Percentiles rank a stretch among this genome's conserved stretches.
phyloP scores from a whole-genome alignment of 306 rosid species.

The Sesbania bispinosa region DNA sequence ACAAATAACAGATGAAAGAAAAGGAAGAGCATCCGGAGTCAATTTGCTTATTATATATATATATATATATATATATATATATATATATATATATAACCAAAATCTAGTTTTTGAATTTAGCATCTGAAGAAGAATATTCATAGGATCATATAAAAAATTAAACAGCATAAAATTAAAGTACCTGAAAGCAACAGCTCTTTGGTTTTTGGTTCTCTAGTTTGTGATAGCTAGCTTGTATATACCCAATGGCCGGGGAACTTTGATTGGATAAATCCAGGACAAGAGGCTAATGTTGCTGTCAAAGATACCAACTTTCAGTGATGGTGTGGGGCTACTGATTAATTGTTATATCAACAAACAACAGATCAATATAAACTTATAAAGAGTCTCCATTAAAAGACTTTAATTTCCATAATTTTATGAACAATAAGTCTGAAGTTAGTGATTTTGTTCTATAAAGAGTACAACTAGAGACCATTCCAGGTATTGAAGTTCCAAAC shows the following conservation, averaged over 20 bases:
- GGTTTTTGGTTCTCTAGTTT: background rate
- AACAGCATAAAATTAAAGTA: background rate
- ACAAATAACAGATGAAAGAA: background rate
- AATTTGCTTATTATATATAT: background rate
- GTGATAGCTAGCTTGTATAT: background rate
- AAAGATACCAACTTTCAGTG: background rate
- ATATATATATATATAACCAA: too few relatives aligned
- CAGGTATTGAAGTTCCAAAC: background rate
- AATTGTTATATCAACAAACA: background rate
- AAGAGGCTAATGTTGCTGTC: background rate
- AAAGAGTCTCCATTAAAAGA: background rate
- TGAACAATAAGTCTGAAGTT: background rate
- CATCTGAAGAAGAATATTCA: slow-evolving; percentile 36
- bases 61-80: too few relatives aligned
- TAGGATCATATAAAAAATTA: background rate
- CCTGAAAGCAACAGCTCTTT: slow-evolving; percentile 29
- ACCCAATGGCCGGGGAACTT: too few relatives aligned
- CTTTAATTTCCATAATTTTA: background rate
- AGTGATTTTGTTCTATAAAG: too few relatives aligned
- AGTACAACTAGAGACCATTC: background rate
- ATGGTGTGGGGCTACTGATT: background rate
- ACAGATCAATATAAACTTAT: background rate
- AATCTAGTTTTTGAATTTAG: too few relatives aligned
- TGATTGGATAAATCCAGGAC: slow-evolving; percentile 6
- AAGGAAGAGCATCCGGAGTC: background rate